Conservation (phyloP, 768 basidiomycete genomes). For the Panellus pusillus region DNA sequence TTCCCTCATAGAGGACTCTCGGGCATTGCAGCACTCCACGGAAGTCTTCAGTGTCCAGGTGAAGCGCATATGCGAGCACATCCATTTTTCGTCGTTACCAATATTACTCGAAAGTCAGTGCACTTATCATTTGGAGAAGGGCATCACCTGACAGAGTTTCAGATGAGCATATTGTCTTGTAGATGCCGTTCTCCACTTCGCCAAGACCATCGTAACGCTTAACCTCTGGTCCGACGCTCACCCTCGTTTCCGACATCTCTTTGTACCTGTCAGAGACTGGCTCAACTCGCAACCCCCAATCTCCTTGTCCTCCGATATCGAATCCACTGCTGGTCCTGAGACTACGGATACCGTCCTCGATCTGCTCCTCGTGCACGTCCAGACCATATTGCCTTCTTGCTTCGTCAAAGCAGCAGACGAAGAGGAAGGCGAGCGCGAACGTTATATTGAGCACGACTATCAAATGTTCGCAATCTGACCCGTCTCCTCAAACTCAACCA, state of each 20-base stretch:
- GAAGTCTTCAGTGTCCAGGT: constrained; percentile 26
- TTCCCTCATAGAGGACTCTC: constrained; percentile 30
- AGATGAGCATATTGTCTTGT: constrained; percentile 17
- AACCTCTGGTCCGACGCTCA: constrained; percentile 28
- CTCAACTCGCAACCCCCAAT: constrained; percentile 13
- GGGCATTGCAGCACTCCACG: constrained; percentile 25
- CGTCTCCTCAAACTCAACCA: constrained; percentile 47
- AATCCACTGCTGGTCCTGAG: constrained; percentile 3
- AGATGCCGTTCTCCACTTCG: constrained; percentile 7
- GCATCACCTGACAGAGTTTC: background rate
- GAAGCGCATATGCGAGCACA: constrained; percentile 2
- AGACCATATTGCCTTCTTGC: constrained; percentile 51
- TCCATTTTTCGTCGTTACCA: constrained; percentile 20
- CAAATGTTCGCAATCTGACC: constrained; percentile 46
- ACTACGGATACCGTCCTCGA: constrained; percentile 52
- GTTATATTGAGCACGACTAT: constrained; percentile 53
- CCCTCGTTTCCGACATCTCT: constrained; percentile 32
- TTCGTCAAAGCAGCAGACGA: constrained; percentile 26
- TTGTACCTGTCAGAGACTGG: constrained; percentile 36
- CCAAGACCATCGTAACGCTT: constrained; percentile 11
- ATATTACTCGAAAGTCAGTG: constrained; percentile 15
- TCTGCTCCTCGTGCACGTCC: constrained; percentile 62
- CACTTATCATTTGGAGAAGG: background rate
- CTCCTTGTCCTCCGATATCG: constrained; percentile 2
- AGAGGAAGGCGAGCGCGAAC: constrained; percentile 37